Evolutionary conservation across 345 rosid genomes (phyloP).

Genomic region (Orychophragmus violaceus): DNA sequence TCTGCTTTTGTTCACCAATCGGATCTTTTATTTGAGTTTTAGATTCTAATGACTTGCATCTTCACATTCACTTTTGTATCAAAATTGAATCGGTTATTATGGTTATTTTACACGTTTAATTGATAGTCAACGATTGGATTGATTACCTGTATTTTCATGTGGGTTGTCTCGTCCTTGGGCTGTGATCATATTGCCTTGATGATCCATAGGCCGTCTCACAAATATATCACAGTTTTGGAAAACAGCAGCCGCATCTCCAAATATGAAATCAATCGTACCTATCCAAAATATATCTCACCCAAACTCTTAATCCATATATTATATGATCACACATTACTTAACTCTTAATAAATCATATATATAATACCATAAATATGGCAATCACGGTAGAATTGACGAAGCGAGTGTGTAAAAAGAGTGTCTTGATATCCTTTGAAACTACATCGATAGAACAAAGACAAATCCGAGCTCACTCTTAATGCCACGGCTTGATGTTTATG

Average conservation of each 20-base stretch:
- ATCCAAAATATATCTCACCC: background rate
- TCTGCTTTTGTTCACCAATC: too few relatives aligned
- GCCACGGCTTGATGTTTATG: conserved; percentile 66
- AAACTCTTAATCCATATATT: background rate
- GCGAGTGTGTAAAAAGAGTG: conserved; percentile 53
- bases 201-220: conserved; percentile 46
- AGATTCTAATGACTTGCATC: background rate
- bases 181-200: conserved; percentile 52
- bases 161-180: conserved; percentile 63
- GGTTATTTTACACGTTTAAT: background rate
- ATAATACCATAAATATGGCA: conserved; percentile 55
- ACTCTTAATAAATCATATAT: background rate
- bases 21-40: too few relatives aligned
- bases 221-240: conserved; percentile 73
- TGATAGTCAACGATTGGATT: background rate
- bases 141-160: conserved; percentile 36
- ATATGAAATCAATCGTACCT: conserved; percentile 67
- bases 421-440: conserved; percentile 68
- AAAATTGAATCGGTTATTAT: background rate
- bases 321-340: background rate
- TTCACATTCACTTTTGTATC: background rate
- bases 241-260: conserved; percentile 55
- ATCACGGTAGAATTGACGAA: conserved; percentile 65
- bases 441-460: conserved; percentile 54
- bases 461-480: conserved; percentile 47